A percentile compares a stretch with the other conserved stretches of the same genome.
Evolutionary conservation across 2,329 filamentous ascomycete genomes (phyloP).

Genomic region (Fusarium staphyleae): DNA sequence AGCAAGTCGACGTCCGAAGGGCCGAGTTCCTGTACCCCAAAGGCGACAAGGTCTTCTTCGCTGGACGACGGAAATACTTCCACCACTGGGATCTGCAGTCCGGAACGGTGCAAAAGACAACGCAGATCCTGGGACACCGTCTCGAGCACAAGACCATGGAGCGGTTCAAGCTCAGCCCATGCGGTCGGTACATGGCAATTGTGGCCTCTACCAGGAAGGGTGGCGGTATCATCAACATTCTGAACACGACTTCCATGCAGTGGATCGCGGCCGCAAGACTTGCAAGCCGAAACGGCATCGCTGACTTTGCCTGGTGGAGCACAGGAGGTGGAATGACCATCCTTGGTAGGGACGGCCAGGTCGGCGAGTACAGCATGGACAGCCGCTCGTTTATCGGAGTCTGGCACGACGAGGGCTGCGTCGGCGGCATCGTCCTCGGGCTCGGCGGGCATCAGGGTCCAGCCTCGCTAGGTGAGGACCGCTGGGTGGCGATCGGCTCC

Average conservation of each 20-base stretch:
- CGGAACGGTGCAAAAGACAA: constrained; percentile 83
- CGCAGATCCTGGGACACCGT: constrained; percentile 74
- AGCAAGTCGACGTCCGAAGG: constrained; percentile 81
- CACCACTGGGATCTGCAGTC: constrained; percentile 91
- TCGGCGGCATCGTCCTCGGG: constrained; percentile 82
- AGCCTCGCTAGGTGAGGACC: constrained; percentile 72
- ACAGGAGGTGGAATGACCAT: constrained; percentile 83
- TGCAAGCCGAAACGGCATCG: constrained; percentile 82
- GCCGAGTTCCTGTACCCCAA: constrained; percentile 78
- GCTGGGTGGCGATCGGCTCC: constrained; percentile 89
- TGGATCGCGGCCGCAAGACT: constrained; percentile 86
- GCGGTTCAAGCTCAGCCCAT: constrained; percentile 84
- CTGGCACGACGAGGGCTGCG: constrained; percentile 90
- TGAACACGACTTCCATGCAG: constrained; percentile 81
- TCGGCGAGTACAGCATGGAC: constrained; percentile 85
- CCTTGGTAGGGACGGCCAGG: constrained; percentile 83
- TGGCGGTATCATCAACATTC: constrained; percentile 85
- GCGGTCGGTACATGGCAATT: constrained; percentile 85
- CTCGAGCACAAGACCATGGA: constrained; percentile 92
- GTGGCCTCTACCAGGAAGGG: constrained; percentile 82
- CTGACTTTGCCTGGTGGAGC: constrained; percentile 93
- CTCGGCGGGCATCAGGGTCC: constrained; percentile 75
- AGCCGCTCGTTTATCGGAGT: constrained; percentile 74
- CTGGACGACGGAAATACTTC: constrained; percentile 88
- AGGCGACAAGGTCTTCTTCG: constrained; percentile 84